Conservation (phyloP, 2,329 filamentous ascomycete species). For the Penicillium sclerotigenum region DNA sequence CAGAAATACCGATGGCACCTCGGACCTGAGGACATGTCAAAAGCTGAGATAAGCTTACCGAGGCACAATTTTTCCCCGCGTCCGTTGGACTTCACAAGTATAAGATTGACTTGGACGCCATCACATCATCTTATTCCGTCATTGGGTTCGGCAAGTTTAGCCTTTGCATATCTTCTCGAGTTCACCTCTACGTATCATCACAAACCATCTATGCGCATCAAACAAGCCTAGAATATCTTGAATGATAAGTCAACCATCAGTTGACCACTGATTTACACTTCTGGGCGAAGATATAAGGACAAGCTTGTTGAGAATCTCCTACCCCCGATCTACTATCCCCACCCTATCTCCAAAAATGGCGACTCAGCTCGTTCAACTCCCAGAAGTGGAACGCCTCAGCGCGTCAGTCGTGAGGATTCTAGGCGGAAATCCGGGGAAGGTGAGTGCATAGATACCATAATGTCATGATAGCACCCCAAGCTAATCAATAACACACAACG, state of each 20-base stretch:
- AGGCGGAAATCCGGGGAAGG: constrained; percentile 86
- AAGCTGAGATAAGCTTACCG: constrained; percentile 24
- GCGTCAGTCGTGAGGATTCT: constrained; percentile 77
- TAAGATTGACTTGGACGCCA: background rate
- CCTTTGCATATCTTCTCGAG: background rate
- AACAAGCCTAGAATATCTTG: background rate
- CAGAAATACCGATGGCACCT: background rate
- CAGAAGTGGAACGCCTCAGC: constrained; percentile 73
- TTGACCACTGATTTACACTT: background rate
- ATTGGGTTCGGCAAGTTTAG: background rate
- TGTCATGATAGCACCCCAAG: background rate
- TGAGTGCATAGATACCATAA: constrained; percentile 30
- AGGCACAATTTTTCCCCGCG: constrained; percentile 16
- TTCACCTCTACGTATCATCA: background rate
- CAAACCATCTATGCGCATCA: background rate
- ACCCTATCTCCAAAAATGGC: constrained; percentile 49
- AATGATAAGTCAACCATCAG: background rate
- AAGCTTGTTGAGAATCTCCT: background rate
- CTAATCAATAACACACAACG: constrained; percentile 6
- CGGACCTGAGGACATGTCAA: background rate
- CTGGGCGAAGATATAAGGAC: background rate
- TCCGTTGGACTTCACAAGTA: background rate
- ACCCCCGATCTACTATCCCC: background rate
- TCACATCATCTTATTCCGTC: background rate
- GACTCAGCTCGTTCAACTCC: constrained; percentile 60